Base-by-base conservation (phyloP, 108 stramenopile genomes). In the Discostella pseudostelligera region DNA sequence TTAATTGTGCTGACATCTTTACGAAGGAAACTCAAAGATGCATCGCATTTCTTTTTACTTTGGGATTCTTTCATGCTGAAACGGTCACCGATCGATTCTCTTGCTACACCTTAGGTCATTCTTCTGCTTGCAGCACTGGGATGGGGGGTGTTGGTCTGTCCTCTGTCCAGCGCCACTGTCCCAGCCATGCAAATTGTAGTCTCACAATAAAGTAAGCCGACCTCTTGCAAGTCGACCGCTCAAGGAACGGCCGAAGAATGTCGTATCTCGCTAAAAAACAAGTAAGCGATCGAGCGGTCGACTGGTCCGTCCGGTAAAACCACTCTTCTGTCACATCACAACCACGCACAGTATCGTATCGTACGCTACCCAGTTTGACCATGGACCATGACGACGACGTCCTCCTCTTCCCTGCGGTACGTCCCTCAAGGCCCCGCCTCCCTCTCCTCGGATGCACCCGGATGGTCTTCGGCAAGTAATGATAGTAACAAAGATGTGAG, bases 391-490 rank as follows among this genome's bases (percentile, higher is more conserved):
- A 32, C 5, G 32, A 32, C 5, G 32, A 3, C 47, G 8, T 24
- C 51, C 7, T 28, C 51, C 1, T 0, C 51, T 1, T 10, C 64
- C 21, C 13, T 69, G 51, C 74, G 74, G 1, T 69, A 69, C 50
- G 68, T 70, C 40, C 67, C 71, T 32, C 65, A 50, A 55, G 73
- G 68, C 36, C 20, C 36, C 26, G 56, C 46, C 48, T 72, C 71
- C 25, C 71, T 72, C 47, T 72, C 71, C 7, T 72, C 71, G 16
- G 71, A 72, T 49, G 74, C 69, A 7, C 69, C 69, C 4, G 69
- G 69, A 22, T 75, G 28, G 4, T 45, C 47, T 19, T 48, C 47
- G 47, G 1, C 14, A 16, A 16, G 14, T 22, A 22, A 3, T 22
- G 47, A 1, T 22, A 22, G 47, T 22, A 53, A 14, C 1, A 28